phyloP scores from a whole-genome alignment of 2,329 filamentous ascomycete genomes.

The Hypoxylon sp. region DNA sequence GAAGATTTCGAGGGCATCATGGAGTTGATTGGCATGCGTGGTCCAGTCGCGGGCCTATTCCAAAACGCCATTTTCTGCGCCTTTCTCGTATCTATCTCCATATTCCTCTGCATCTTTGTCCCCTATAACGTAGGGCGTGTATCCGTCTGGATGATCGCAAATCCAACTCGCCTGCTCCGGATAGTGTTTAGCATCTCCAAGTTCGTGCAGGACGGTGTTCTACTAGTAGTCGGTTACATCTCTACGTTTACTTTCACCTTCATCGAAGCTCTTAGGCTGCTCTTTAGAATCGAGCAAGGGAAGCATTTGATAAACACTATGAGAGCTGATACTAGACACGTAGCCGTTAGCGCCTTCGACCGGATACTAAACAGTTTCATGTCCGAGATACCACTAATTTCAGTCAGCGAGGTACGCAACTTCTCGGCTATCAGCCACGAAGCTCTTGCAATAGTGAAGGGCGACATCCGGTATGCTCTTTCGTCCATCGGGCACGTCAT shows the following conservation, averaged over 20 bases:
- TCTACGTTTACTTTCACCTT: constrained; percentile 62
- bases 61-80: constrained; percentile 97
- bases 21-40: constrained; percentile 96
- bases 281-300: constrained; percentile 54
- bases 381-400: constrained; percentile 66
- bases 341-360: constrained; percentile 50
- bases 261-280: constrained; percentile 57
- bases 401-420: constrained; percentile 76
- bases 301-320: constrained; percentile 47
- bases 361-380: constrained; percentile 67
- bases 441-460: constrained; percentile 74
- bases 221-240: constrained; percentile 74
- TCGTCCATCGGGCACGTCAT: constrained; percentile 58
- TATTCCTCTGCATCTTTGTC: constrained; percentile 87
- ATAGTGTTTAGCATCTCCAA: constrained; percentile 82
- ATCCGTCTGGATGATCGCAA: constrained; percentile 82
- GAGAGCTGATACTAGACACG: constrained; percentile 45
- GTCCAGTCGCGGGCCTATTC: constrained; percentile 87
- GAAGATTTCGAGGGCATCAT: constrained; percentile 97
- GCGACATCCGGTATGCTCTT: constrained; percentile 62
- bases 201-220: constrained; percentile 80
- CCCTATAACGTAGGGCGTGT: constrained; percentile 94
- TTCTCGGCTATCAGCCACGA: constrained; percentile 84
- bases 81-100: constrained; percentile 88
- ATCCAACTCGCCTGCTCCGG: constrained; percentile 82